Conservation (phyloP, 1,139 yeast species). For the Oligophagozyma castellii region DNA sequence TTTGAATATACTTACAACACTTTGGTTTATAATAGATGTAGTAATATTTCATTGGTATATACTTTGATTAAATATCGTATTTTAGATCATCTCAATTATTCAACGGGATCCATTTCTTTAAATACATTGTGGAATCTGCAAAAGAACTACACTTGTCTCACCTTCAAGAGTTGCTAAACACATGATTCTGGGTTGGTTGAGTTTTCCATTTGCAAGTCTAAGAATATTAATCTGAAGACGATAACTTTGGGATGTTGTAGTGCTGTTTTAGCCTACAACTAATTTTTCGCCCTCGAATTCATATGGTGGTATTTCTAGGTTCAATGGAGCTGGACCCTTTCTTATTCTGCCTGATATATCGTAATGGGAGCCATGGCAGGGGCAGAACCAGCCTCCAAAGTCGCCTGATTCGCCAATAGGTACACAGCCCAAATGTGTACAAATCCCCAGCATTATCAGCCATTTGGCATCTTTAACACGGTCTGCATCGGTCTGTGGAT, state of each 20-base stretch:
- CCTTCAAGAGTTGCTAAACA: too few species aligned
- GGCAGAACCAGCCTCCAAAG: slow-evolving; percentile 99
- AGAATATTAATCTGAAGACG: neutral
- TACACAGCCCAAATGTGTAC: slow-evolving; percentile 99
- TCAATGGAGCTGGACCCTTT: slow-evolving; percentile 99
- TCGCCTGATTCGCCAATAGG: slow-evolving; percentile 99
- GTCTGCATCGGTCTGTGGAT: slow-evolving; percentile 85
- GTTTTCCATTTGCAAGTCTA: neutral
- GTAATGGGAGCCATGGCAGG: slow-evolving; percentile 99
- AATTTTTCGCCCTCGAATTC: slow-evolving; percentile 70
- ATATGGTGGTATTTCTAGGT: slow-evolving; percentile 92
- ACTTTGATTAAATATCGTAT: too few species aligned
- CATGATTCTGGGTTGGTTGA: too few species aligned
- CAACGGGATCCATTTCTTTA: too few species aligned
- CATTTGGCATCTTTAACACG: slow-evolving; percentile 97
- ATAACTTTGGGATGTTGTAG: too few species aligned
- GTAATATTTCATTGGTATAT: too few species aligned
- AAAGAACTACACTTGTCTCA: too few species aligned
- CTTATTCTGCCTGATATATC: slow-evolving; percentile 99
- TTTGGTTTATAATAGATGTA: too few species aligned
- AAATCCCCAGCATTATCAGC: slow-evolving; percentile 98
- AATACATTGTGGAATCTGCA: too few species aligned
- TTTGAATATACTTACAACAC: too few species aligned
- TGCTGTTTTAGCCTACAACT: slow-evolving; percentile 50
- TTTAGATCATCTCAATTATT: too few species aligned